Evolutionary conservation across 2,329 filamentous ascomycete species (phyloP).

Genomic region (Aspergillus melleus): DNA sequence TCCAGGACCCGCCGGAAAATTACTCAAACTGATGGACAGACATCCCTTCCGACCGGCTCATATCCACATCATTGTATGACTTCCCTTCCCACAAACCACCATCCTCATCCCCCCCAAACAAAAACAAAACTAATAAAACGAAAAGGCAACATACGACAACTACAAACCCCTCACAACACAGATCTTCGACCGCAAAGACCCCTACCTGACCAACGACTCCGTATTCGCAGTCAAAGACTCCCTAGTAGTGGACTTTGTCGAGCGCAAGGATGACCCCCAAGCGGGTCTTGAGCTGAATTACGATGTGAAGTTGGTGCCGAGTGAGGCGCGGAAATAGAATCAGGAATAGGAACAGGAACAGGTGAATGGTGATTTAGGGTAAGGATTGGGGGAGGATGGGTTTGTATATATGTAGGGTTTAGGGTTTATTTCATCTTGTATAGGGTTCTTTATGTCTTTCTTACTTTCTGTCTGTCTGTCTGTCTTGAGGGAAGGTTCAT

Average conservation of each 20-base stretch:
- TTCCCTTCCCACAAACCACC: conserved; percentile 17
- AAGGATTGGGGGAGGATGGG: not conserved
- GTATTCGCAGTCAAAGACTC: conserved; percentile 63
- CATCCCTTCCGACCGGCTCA: conserved; percentile 64
- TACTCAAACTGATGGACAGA: conserved; percentile 59
- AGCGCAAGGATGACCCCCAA: conserved; percentile 51
- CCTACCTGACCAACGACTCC: conserved; percentile 60
- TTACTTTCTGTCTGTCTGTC: too few relatives aligned
- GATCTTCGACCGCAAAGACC: conserved; percentile 69
- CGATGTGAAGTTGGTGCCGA: conserved; percentile 48
- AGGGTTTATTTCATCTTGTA: not conserved
- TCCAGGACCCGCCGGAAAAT: conserved; percentile 57
- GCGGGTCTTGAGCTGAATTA: conserved; percentile 57
- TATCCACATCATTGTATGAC: conserved; percentile 59
- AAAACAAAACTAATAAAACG: not conserved
- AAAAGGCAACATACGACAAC: conserved; percentile 54
- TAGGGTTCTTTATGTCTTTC: too few relatives aligned
- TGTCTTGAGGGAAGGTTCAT: too few relatives aligned
- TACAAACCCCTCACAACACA: conserved; percentile 74
- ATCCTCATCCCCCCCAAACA: not conserved
- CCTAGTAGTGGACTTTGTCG: conserved; percentile 58
- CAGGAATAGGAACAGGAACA: not conserved
- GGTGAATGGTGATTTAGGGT: conserved; percentile 2
- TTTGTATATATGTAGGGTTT: not conserved
- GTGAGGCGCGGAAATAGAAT: not conserved